These are phyloP conservation scores for Geotrichum restrictum DNA, from an alignment of 1,139 yeast species.

Conservation along the genomic window DNA sequence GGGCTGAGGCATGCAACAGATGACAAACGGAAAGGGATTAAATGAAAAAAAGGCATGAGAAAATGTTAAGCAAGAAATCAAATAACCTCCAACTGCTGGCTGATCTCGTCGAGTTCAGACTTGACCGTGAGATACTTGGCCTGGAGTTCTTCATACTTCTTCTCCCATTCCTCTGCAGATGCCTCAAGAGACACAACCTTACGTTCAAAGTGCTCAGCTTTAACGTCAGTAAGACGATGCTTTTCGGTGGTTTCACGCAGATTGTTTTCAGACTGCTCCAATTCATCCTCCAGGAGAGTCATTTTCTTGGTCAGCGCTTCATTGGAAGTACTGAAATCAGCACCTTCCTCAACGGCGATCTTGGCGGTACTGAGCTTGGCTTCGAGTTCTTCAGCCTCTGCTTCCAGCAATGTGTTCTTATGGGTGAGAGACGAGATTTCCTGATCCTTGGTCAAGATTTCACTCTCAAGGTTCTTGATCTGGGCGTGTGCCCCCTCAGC, in stretches of 20 bases:
- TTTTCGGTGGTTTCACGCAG: slow-evolving; percentile 91
- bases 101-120: slow-evolving; percentile 90
- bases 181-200: slow-evolving; percentile 87
- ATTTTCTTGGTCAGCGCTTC: slow-evolving; percentile 91
- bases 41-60: neutral
- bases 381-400: slow-evolving; percentile 87
- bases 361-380: slow-evolving; percentile 72
- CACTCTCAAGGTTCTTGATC: slow-evolving; percentile 89
- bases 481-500: slow-evolving; percentile 79
- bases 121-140: slow-evolving; percentile 77
- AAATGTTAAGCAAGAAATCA: slow-evolving; percentile 29
- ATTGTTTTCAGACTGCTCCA: slow-evolving; percentile 88
- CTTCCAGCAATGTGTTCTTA: slow-evolving; percentile 87
- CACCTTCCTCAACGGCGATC: slow-evolving; percentile 88
- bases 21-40: neutral
- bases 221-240: slow-evolving; percentile 92
- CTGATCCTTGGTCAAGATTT: slow-evolving; percentile 85
- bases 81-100: slow-evolving; percentile 86
- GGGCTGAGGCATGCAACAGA: slow-evolving; percentile 2
- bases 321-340: slow-evolving; percentile 81
- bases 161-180: slow-evolving; percentile 90
- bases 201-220: slow-evolving; percentile 95
- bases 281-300: slow-evolving; percentile 86
- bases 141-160: slow-evolving; percentile 83
- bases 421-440: slow-evolving; percentile 89